Percentiles rank a stretch among this genome's conserved stretches.
These are phyloP conservation scores for Isabelozyma heimii DNA, from an alignment of 805 yeast species.

Conservation along the genomic window DNA sequence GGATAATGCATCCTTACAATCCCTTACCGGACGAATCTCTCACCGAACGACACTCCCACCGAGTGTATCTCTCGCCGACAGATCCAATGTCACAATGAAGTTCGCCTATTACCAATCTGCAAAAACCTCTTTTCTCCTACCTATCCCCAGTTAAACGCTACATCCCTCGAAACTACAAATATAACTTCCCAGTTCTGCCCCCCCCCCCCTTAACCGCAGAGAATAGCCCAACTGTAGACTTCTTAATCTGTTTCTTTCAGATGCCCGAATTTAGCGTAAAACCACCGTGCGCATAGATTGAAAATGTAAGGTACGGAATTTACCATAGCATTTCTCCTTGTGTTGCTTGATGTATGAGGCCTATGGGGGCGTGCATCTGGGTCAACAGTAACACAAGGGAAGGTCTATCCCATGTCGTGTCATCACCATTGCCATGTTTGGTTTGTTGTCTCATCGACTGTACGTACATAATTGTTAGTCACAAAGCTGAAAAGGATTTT, in stretches of 20 bases:
- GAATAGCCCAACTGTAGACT: neutral
- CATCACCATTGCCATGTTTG: neutral
- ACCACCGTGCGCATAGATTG: neutral
- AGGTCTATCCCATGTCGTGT: neutral
- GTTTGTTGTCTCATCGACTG: neutral
- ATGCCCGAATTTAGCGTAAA: neutral
- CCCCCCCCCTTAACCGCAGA: no score
- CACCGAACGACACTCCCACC: no score
- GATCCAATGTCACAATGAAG: no score
- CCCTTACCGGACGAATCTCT: no score
- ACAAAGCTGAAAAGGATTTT: neutral
- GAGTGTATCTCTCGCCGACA: no score
- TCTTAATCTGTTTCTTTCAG: no score
- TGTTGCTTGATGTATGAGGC: neutral
- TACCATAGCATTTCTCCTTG: neutral
- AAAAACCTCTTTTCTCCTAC: no score
- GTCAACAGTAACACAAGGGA: neutral
- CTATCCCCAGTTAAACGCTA: no score
- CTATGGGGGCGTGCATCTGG: neutral
- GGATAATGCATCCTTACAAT: no score
- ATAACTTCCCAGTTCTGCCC: no score
- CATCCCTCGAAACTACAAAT: no score
- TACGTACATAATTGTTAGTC: neutral
- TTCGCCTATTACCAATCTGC: no score
- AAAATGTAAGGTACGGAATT: slow-evolving; percentile 1